Evolutionary conservation across 2,329 filamentous ascomycete genomes (phyloP), one percentile per base, ranked within the genome.

Genomic region (Monilinia fructicola): DNA sequence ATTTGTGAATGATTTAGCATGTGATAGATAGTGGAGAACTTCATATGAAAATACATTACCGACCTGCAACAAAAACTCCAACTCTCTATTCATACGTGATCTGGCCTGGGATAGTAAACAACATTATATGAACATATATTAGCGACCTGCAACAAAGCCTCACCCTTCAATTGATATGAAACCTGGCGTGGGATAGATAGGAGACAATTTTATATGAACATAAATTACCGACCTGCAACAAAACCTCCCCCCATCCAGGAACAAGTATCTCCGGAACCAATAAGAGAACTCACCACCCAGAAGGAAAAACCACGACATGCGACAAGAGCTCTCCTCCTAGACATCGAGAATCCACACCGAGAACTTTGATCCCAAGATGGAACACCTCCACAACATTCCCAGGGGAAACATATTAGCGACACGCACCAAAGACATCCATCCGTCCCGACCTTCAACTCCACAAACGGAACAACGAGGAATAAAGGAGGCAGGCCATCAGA

Each of bases 31-130:
- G 31, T 35, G 9, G 5, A 35, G 5, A 35, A 35, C 5, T 4
- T 35, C 9, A 35, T 35, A 35, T 35, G 28, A 35, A 35, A 1
- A 35, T 35, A 35, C 28, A 18, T 59, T 58, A 10, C 38, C 21
- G 54, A 58, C 28, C 28, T 58, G 38, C 54, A 58, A 58, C 38
- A 58, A 58, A 58, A 42, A 21, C 23, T 18, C 23, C 31, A 31
- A 31, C 31, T 31, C 31, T 31, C 31, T 31, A 31, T 31, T 31
- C 6, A 31, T 31, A 31, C 31, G 6, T 31, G 6, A 31, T 31
- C 31, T 31, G 31, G 31, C 31, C 4, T 31, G 31, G 31, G 6
- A 31, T 31, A 31, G 31, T 31, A 31, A 31, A 31, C 16, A 6
- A 3, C 5, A 28, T 58, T 10, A 18, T n/a, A 9, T 44, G 14